Evolutionary conservation across 1,139 yeast genomes (phyloP).

Genomic region (Waltiozyma sp.): DNA sequence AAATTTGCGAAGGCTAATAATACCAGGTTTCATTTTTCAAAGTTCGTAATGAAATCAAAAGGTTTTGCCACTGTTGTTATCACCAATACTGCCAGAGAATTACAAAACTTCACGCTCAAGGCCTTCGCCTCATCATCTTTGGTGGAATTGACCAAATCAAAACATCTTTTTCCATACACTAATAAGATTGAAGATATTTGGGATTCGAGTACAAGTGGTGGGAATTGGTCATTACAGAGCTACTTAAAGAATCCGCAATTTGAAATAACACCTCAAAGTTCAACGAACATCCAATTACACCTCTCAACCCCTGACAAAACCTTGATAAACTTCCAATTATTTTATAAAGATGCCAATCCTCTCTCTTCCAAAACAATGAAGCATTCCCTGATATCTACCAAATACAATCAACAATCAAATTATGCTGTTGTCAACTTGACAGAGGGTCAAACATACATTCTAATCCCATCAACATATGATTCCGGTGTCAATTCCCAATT

Average conservation of each 20-base stretch:
- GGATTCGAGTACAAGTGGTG: constrained; percentile 41
- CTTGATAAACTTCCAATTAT: constrained; percentile 32
- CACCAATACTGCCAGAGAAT: constrained; percentile 19
- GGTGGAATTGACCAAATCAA: constrained; percentile 22
- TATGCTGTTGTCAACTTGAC: constrained; percentile 27
- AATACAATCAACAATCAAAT: constrained; percentile 22
- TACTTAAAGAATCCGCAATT: constrained; percentile 58
- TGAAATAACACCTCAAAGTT: constrained; percentile 11
- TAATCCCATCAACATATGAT: constrained; percentile 28
- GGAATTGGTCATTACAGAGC: constrained; percentile 40
- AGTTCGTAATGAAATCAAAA: constrained; percentile 17
- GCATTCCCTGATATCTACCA: constrained; percentile 23
- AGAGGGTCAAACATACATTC: constrained; percentile 24
- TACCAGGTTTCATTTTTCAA: constrained; percentile 23
- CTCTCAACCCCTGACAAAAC: constrained; percentile 14
- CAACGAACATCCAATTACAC: not conserved
- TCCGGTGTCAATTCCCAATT: constrained; percentile 14
- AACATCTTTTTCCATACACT: constrained; percentile 19
- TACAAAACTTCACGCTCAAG: constrained; percentile 28
- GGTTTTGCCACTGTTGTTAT: constrained; percentile 20
- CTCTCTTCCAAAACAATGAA: constrained; percentile 14
- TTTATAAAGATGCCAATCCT: constrained; percentile 23
- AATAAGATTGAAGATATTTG: constrained; percentile 33
- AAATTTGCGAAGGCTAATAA: constrained; percentile 14
- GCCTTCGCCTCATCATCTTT: constrained; percentile 23